Evolutionary conservation across 441 rosid species (phyloP).

Genomic region (Lagerstroemia fauriei): DNA sequence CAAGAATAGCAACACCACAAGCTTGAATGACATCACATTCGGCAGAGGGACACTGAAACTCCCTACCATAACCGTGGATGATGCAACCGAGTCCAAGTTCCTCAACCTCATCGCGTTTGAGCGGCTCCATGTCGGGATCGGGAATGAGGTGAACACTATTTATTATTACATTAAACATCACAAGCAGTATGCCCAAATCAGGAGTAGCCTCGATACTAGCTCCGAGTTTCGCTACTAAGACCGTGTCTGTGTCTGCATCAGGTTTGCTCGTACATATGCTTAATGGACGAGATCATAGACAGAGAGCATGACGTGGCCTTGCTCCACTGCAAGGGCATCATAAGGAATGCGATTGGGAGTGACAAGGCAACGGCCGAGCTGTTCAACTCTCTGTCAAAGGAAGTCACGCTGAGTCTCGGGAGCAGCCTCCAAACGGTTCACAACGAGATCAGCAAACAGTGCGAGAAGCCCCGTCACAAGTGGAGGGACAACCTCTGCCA

Average conservation of each 20-base stretch:
- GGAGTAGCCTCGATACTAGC: too few species aligned
- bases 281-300: slow-evolving; percentile 47
- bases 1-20: slow-evolving; percentile 32
- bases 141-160: slow-evolving; percentile 36
- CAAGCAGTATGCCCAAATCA: too few species aligned
- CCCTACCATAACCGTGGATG: slow-evolving; percentile 41
- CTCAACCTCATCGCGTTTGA: slow-evolving; percentile 51
- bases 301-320: slow-evolving; percentile 44
- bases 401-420: slow-evolving; percentile 35
- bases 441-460: slow-evolving; percentile 32
- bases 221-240: too few species aligned
- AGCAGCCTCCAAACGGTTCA: slow-evolving; percentile 31
- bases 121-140: slow-evolving; percentile 46
- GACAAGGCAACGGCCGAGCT: slow-evolving; percentile 46
- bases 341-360: slow-evolving; percentile 44
- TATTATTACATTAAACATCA: too few species aligned
- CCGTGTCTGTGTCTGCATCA: background rate
- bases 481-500: slow-evolving; percentile 48
- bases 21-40: slow-evolving; percentile 48
- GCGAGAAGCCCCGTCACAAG: slow-evolving; percentile 39
- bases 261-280: slow-evolving; percentile 36
- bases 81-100: slow-evolving; percentile 41
- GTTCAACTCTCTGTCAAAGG: slow-evolving; percentile 44
- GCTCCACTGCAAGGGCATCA: slow-evolving; percentile 42
- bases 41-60: slow-evolving; percentile 36